Evolutionary conservation across 1,284 basidiomycete genomes (phyloP).

Genomic region (Trichosporon sp.): DNA sequence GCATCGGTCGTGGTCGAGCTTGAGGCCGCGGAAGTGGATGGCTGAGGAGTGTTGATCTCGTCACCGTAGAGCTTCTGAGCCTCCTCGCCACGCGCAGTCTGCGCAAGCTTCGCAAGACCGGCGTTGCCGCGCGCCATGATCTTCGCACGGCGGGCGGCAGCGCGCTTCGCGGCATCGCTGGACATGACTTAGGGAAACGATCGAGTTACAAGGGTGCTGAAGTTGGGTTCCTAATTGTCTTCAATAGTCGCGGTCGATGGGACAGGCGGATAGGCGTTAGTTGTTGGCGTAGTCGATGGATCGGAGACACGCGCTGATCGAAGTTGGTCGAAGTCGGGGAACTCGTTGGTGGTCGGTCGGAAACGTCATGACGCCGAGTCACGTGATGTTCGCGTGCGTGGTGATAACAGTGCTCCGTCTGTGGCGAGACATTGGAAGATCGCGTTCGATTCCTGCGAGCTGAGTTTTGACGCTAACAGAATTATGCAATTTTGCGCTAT

Average conservation of each 20-base stretch:
- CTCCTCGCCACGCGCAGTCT: conserved; percentile 46
- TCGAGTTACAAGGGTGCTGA: too few species aligned
- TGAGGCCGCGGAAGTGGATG: not conserved
- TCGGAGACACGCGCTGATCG: not conserved
- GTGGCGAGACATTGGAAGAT: too few species aligned
- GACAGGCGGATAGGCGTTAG: not conserved
- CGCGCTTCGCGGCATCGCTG: conserved; percentile 39
- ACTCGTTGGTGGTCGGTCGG: not conserved
- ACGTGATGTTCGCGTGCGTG: too few species aligned
- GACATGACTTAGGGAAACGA: too few species aligned
- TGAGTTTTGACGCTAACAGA: too few species aligned
- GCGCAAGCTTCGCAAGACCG: conserved; percentile 43
- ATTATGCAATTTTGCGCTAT: too few species aligned
- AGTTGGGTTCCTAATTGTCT: too few species aligned
- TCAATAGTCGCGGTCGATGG: not conserved
- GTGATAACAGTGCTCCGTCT: too few species aligned
- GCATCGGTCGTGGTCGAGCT: not conserved
- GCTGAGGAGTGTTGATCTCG: conserved; percentile 3
- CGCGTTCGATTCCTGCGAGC: too few species aligned
- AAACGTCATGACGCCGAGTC: not conserved
- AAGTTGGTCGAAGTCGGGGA: not conserved
- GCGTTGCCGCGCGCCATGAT: conserved; percentile 47
- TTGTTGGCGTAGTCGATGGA: not conserved
- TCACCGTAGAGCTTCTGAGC: conserved; percentile 43
- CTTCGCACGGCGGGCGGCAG: conserved; percentile 47